Base-by-base conservation (phyloP, 2,329 filamentous ascomycete genomes). In the Blastomyces parvus region DNA sequence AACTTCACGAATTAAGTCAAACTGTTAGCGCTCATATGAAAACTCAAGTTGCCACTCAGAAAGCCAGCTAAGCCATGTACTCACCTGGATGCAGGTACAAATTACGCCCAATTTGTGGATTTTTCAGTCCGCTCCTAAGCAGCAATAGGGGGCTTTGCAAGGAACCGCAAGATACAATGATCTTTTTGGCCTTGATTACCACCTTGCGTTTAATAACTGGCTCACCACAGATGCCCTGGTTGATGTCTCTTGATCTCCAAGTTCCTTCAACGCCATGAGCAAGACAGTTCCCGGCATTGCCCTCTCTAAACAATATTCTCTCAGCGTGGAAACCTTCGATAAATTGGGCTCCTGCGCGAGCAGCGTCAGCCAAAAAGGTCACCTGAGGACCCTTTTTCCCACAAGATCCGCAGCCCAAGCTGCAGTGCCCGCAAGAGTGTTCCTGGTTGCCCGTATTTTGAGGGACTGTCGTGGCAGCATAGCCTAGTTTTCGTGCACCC, bases 321-420 rank as follows among this genome's bases (percentile, higher is more conserved):
- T 89, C 83, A 0, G 86, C 89, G 25, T 86, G 76, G 70, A 94
- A 90, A 0, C 91, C 91, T 78, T 97, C 91, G 63, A 95, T 83
- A 72, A 96, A 96, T 66, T 83, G 80, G 0, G 91, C 89, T 0
- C 91, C 91, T 0, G 88, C 86, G 61, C 82, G 82, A 0, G 87
- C 88, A 2, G 93, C 91, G 69, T 91, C 90, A 0, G 89, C 89
- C 17, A 97, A 79, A 81, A 86, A 97, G 7, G 85, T 85, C 30
- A 89, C 85, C 0, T 84, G 83, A 0, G 92, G 89, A 0, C 92
- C 91, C 73, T 88, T 86, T 78, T 97, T 97, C 66, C 86, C 85
- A 57, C 83, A 85, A 1, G 84, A 83, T 9, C 80, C 79, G 67
- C 85, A 88, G 25, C 84, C 84, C 67, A 83, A 70, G 0, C 79